Evolutionary conservation across 768 basidiomycete species (phyloP), one percentile per base, ranked within the genome.

Genomic region (Russula olivacea): DNA sequence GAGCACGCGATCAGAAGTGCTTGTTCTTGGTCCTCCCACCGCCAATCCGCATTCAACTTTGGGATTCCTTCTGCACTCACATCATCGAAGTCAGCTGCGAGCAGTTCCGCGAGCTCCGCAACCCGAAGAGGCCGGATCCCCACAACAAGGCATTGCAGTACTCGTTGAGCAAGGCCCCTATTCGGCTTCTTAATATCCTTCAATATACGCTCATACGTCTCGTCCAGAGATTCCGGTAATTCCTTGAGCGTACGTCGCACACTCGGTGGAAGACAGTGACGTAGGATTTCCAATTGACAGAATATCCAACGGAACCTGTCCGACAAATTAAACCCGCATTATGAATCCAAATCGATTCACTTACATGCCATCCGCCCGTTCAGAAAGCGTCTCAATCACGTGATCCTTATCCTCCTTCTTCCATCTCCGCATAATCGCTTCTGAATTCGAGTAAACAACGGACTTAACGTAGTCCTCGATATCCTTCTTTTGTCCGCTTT

Each of bases 131-230:
- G 55, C 12, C 55, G 55, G n/a, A 12, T 45, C 2, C 41, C 41
- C 10, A 45, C 55, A 0, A 28, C 41, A 1, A 56, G 41, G n/a
- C 55, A 56, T 45, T 56, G 41, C 19, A 56, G 32, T 7, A 56
- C n/a, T n/a, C 41, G 55, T 2, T 5, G 55, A 12, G 41, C 55
- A 2, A 45, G 41, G 2, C 14, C 41, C 9, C 28, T n/a, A 3
- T 32, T 56, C 19, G 41, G 28, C 28, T n/a, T 56, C 17, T 30
- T 43, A 15, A 56, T 56, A 0, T 30, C 55, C 25, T 11, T 28
- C 19, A 56, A 19, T n/a, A 56, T 25, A 7, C 55, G 55, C 55
- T 45, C 41, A 7, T 56, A 56, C 7, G 55, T 56, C 30, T 56
- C 55, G 41, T 45, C 55, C 41, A 56, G 15, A 7, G 40, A 14